Base-by-base conservation (phyloP, 352 stramenopile genomes). In the Phytophthora megakarya region DNA sequence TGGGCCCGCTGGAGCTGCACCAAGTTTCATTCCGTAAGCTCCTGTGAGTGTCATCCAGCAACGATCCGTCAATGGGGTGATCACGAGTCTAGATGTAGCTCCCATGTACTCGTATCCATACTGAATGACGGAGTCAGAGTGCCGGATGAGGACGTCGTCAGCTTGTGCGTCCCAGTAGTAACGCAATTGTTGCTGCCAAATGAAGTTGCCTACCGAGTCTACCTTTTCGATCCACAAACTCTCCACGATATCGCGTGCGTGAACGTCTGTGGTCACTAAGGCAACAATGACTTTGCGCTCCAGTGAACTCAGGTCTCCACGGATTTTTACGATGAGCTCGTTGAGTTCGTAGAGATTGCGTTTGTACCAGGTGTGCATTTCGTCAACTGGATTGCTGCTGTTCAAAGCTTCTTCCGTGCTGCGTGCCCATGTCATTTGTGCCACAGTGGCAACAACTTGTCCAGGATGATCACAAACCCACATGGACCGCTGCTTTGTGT, bases 41-140 rank as follows among this genome's bases (percentile, higher is more conserved):
- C 92, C 90, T 23, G 97, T 99, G 5, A 99, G 84, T 5, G 96
- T 99, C 68, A 98, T 90, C 82, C 97, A 99, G 67, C 96, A 99
- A 15, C 92, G 92, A 79, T 99, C 96, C 0, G 96, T 99, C 4
- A 92, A 63, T 2, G 88, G 87, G 0, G 88, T 96, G 66, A 95
- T 93, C 10, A 95, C 88, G 0, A 96, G 56, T 1, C 87, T 81
- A 7, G 89, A 97, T 0, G 92, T 98, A 1, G 86, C 89, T 0
- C 95, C 95, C 86, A 98, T 95, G 70, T 98, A 98, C 72, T 98
- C 94, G 73, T 98, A 98, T 21, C 93, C 93, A 60, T 98, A 98
- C 39, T 84, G 61, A 45, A 98, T 91, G 16, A 90, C 75, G 13
- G 87, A 90, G 68, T 95, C 81, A 3, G 86, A 96, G 67, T 97